Evolutionary conservation across 108 stramenopile genomes (phyloP), one percentile per base, ranked within the genome.

Genomic region (Seminavis robusta): DNA sequence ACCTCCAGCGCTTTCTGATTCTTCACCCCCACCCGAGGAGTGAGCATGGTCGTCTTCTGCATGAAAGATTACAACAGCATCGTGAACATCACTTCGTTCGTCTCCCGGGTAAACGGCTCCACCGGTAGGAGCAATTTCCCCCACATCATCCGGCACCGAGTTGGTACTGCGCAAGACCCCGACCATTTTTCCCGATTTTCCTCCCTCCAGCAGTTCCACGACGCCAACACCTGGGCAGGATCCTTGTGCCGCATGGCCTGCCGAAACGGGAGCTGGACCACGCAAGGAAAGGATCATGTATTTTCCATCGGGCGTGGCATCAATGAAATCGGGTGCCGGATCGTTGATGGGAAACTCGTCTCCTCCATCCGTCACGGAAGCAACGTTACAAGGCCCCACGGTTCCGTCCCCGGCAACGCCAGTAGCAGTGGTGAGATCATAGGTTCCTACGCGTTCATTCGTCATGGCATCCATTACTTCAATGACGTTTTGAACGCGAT

Each of bases 171-270:
- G 65, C 25, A 71, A 51, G 15, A 71, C 64, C 32, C 36, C 59
- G 3, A 71, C 57, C 1, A 71, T 38, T 28, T 41, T 49, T 8
- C 69, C 69, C 20, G 38, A 33, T 15, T 38, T 40, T 2, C 69
- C 69, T 51, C 31, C 41, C 48, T 59, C 47, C 1, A 16, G 13
- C 7, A 71, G 24, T 19, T 71, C 39, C 6, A 71, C 50, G 52
- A 71, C 52, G 20, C 69, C 69, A 21, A 71, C 64, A 19, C 64
- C 69, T 11, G 69, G 64, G 31, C 69, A 71, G 29, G 33, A 38
- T 51, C 69, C 69, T 59, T 59, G 69, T 19, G 63, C 64, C n/a
- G 63, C 8, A 33, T 71, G 69, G 8, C 31, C 29, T 15, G 60
- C 57, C 15, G 58, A 21, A 20, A 71, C 69, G 17, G 69, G 63